Evolutionary conservation across 495 filamentous ascomycete species (phyloP), one percentile per base, ranked within the genome.

Genomic region (Hypoxylon rickii): DNA sequence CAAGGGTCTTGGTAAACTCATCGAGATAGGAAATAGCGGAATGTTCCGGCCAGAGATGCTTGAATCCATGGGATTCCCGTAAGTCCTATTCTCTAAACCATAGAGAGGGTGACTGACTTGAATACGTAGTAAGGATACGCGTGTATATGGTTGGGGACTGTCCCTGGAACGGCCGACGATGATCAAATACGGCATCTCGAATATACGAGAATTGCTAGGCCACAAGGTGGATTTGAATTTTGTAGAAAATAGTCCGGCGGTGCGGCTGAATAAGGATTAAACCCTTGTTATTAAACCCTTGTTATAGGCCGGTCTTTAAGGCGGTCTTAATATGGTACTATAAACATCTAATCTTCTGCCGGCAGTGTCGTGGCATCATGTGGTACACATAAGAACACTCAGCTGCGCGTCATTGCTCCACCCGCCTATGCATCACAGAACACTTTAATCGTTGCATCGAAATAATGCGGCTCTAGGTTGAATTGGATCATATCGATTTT

Each of bases 21-120:
- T 96, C 15, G 92, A 98, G 74, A 98, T 98, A 71, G 94, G 94
- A 24, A 98, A 98, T 73, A 91, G 87, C 63, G 93, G 94, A 52
- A 97, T 96, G 90, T 98, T 98, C 84, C 79, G 94, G 50, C 91
- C 94, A 17, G 94, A 97, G 75, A 96, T 97, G 91, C 70, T 98
- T 65, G 85, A 92, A 73, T 79, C 87, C 2, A 75, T 75, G 64
- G 64, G 73, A 2, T 53, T 66, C 17, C 64, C 64, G 34, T 57
- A 53, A 2, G 59, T 63, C 22, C 17, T 15, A 16, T 37, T 38
- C 8, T 10, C 19, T 39, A 3, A 3, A n/a, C 12, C 3, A 11
- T 31, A 26, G 8, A 33, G 13, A 4, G n/a, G 2, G 10, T 13
- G 51, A 5, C 38, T 63, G 29, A 63, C 33, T 24, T 16, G 5